These are phyloP conservation scores for Sporobolomyces pararoseus DNA, from an alignment of 768 basidiomycete species.

Conservation along the genomic window DNA sequence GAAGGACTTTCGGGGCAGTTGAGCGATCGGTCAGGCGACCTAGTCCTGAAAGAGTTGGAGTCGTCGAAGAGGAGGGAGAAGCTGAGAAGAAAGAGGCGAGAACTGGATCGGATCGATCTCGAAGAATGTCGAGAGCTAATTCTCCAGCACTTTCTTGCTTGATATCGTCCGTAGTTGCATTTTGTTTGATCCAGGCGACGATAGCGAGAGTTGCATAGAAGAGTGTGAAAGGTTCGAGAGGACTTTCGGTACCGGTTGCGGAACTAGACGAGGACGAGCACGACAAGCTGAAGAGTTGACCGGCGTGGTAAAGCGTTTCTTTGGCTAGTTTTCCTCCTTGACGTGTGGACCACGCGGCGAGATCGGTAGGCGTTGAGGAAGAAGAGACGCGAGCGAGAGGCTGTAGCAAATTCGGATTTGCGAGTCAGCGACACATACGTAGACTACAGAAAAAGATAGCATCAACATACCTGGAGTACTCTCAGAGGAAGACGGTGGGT, in stretches of 20 bases:
- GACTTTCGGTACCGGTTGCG: slow-evolving; percentile 19
- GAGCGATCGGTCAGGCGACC: neutral
- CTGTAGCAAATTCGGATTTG: neutral
- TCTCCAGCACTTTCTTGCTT: neutral
- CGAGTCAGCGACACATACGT: too few relatives aligned
- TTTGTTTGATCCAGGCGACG: slow-evolving; percentile 19
- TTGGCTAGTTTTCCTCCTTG: slow-evolving; percentile 19
- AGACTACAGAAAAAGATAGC: too few relatives aligned
- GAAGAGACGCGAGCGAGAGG: slow-evolving; percentile 22
- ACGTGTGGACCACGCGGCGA: slow-evolving; percentile 20
- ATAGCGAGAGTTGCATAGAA: slow-evolving; percentile 36
- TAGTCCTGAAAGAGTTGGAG: slow-evolving; percentile 1
- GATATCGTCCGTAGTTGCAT: neutral
- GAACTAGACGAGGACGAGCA: neutral
- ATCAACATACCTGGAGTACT: slow-evolving; percentile 26
- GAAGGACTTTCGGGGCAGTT: neutral
- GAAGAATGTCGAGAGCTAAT: slow-evolving; percentile 26
- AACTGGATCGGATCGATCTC: slow-evolving; percentile 15
- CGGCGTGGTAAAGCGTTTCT: slow-evolving; percentile 35
- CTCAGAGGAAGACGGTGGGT: slow-evolving; percentile 19
- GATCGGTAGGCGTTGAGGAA: neutral
- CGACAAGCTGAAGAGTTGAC: slow-evolving; percentile 35
- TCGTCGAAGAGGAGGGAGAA: neutral
- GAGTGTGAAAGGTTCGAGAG: slow-evolving; percentile 36
- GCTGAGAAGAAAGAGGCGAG: neutral